These are phyloP conservation scores for Cladobotryum mycophilum DNA, from an alignment of 2,329 filamentous ascomycete species.

Conservation along the genomic window DNA sequence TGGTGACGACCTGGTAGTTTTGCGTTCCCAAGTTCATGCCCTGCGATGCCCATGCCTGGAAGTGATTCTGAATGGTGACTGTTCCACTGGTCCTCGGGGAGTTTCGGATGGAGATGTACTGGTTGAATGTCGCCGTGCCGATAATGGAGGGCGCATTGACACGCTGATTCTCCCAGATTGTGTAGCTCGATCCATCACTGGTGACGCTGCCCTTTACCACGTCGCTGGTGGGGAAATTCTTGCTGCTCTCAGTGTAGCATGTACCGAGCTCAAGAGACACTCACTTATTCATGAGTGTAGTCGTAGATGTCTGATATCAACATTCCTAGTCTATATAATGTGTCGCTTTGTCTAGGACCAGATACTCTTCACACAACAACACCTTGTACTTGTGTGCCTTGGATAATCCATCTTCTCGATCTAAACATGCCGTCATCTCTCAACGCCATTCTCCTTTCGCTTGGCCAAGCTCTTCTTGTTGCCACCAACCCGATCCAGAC, in stretches of 20 bases:
- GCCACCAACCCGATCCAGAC: background rate
- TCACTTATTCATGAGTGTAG: no score
- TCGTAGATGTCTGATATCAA: no score
- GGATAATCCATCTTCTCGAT: no score
- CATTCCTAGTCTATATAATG: no score
- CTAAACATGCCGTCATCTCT: slow-evolving; percentile 2
- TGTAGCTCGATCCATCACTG: slow-evolving; percentile 32
- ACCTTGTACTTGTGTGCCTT: no score
- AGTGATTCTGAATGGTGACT: slow-evolving; percentile 44
- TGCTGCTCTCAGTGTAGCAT: slow-evolving; percentile 24
- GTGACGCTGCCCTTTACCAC: slow-evolving; percentile 29
- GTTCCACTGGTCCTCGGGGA: slow-evolving; percentile 18
- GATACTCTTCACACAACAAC: no score
- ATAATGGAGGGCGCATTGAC: slow-evolving; percentile 41
- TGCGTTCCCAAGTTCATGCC: slow-evolving; percentile 43
- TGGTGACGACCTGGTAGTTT: slow-evolving; percentile 50
- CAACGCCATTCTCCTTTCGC: background rate
- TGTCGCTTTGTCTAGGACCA: no score
- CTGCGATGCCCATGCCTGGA: slow-evolving; percentile 37
- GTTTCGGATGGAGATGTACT: slow-evolving; percentile 29
- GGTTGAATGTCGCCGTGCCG: slow-evolving; percentile 44
- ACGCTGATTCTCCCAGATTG: slow-evolving; percentile 30
- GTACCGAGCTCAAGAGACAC: no score
- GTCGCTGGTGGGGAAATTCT: slow-evolving; percentile 29
- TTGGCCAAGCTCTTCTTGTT: slow-evolving; percentile 7